Evolutionary conservation across 2,329 filamentous ascomycete species (phyloP).

Genomic region (Colletotrichum eleusines): DNA sequence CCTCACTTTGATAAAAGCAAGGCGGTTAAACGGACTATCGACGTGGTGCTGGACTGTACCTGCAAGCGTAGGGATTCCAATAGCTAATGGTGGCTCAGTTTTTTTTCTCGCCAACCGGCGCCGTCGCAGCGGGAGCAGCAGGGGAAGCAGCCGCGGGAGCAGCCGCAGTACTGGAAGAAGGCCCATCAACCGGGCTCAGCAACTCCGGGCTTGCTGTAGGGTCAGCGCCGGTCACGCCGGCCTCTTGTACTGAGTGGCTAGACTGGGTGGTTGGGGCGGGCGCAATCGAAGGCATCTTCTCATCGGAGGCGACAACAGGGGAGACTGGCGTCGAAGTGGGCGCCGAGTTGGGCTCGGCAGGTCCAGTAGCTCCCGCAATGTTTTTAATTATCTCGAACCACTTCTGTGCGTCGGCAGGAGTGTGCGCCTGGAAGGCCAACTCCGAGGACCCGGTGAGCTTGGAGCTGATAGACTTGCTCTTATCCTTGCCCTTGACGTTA

Average conservation of each 20-base stretch:
- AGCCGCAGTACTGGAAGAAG: constrained; percentile 17
- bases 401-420: constrained; percentile 80
- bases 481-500: constrained; percentile 94
- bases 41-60: constrained; percentile 1
- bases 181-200: constrained; percentile 35
- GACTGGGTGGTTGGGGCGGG: constrained; percentile 43
- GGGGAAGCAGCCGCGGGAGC: constrained; percentile 20
- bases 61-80: constrained; percentile 4
- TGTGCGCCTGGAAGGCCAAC: constrained; percentile 88
- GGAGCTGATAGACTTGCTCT: constrained; percentile 81
- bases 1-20: constrained; percentile 31
- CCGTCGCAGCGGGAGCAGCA: constrained; percentile 26
- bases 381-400: constrained; percentile 83
- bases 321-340: constrained; percentile 51
- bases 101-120: constrained; percentile 35
- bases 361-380: constrained; percentile 66
- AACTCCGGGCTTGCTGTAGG: constrained; percentile 35
- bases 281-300: constrained; percentile 43
- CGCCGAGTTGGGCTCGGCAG: constrained; percentile 48
- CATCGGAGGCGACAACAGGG: constrained; percentile 49
- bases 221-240: constrained; percentile 56
- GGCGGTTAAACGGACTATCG: constrained; percentile 1
- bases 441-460: constrained; percentile 86
- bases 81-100: constrained; percentile 13
- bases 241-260: constrained; percentile 59